Evolutionary conservation across 1,139 yeast species (phyloP).

Genomic region (Kazachstania sp.): DNA sequence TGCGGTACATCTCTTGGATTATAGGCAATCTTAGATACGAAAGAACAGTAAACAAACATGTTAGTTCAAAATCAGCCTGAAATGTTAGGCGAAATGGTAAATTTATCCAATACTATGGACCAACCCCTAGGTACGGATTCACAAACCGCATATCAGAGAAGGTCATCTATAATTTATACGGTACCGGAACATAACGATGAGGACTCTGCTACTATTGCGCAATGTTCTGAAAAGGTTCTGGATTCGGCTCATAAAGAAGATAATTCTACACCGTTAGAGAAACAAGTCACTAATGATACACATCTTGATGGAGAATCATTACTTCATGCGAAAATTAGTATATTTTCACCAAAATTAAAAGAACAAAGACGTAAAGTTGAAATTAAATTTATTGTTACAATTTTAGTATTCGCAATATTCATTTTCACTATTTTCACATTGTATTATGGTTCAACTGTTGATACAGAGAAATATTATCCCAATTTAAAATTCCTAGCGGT

Average conservation of each 20-base stretch:
- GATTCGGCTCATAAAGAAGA: too few relatives aligned
- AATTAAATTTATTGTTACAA: conserved; percentile 1
- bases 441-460: conserved; percentile 17
- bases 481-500: conserved; percentile 14
- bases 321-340: neutral
- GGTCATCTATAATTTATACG: neutral
- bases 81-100: neutral
- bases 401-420: conserved; percentile 3
- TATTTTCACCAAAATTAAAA: conserved; percentile 4
- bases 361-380: conserved; percentile 4
- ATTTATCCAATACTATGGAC: neutral
- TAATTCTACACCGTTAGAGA: neutral
- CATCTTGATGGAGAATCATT: neutral
- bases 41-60: too few relatives aligned
- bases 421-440: conserved; percentile 11
- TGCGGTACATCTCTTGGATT: too few relatives aligned
- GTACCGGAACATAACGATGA: neutral
- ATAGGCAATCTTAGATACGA: too few relatives aligned
- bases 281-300: neutral
- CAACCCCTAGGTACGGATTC: neutral
- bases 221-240: too few relatives aligned
- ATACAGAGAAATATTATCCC: conserved; percentile 7
- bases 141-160: neutral
- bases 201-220: neutral
- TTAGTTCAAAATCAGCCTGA: neutral